Percentiles rank a stretch among this genome's conserved stretches.
These are phyloP conservation scores for Naematelia encephala DNA, from an alignment of 768 basidiomycete species.

Conservation along the genomic window DNA sequence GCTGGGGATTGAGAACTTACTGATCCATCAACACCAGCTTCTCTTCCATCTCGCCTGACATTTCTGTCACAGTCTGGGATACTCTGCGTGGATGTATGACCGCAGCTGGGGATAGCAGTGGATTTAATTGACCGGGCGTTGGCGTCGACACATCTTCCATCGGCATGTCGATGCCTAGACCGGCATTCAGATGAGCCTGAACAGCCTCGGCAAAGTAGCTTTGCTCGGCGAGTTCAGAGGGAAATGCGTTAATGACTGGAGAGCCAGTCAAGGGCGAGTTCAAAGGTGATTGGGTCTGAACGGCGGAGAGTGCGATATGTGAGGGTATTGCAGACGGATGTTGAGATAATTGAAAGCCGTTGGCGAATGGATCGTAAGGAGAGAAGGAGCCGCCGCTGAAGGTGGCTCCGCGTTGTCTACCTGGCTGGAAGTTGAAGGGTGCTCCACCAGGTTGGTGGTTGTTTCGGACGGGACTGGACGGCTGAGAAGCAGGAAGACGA, in stretches of 20 bases:
- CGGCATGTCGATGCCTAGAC: conserved; percentile 22
- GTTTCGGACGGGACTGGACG: conserved; percentile 38
- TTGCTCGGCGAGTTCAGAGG: conserved; percentile 11
- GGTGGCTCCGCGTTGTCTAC: conserved; percentile 45
- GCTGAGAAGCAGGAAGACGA: conserved; percentile 43
- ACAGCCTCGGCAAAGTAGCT: conserved; percentile 8
- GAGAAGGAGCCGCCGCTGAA: conserved; percentile 41
- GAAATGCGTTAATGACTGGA: conserved; percentile 22
- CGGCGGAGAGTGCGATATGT: conserved; percentile 32
- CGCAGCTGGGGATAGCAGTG: background rate
- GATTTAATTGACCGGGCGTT: conserved; percentile 12
- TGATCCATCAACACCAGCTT: conserved; percentile 44
- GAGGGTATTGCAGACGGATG: conserved; percentile 31
- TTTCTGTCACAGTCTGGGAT: conserved; percentile 14
- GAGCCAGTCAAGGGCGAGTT: conserved; percentile 29
- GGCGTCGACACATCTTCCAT: conserved; percentile 40
- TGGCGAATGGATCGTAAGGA: conserved; percentile 26
- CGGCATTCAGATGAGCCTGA: background rate
- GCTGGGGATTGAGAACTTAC: too few species aligned
- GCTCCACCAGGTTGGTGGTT: conserved; percentile 29
- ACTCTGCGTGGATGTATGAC: background rate
- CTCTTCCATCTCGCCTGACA: conserved; percentile 40
- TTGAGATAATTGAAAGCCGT: conserved; percentile 11
- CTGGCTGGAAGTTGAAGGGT: conserved; percentile 27
- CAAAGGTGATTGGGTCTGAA: conserved; percentile 19